Base-by-base conservation (phyloP, 2,329 filamentous ascomycete species). In the Lachnellula suecica region DNA sequence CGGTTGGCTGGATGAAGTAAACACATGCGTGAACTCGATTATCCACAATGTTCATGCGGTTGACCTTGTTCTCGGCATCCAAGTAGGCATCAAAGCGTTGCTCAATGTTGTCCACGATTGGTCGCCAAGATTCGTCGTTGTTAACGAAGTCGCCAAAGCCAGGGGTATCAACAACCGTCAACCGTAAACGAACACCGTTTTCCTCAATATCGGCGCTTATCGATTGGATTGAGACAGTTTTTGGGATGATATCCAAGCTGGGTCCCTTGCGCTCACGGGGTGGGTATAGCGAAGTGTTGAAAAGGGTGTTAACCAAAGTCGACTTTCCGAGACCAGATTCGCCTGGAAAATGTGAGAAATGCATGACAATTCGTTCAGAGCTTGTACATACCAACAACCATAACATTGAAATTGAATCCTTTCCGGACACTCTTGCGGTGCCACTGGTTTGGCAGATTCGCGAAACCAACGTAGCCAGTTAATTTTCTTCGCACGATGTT, bases 331-430 rank as follows among this genome's bases (percentile, higher is more conserved):
- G 85, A 63, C 94, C 94, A 71, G 94, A 99, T 86, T 99, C 94
- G 83, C 94, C 94, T 97, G 63, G 35, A 24, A 25, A 54, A 40
- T 31, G 49, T 65, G 46, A 67, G 60, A 10, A 51, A 10, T n/a
- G n/a, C 22, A 7, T 37, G 27, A 37, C 13, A 11, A 44, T 23
- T 17, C 3, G 10, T 15, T 17, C 4, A 35, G 57, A 44, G 4
- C 22, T 29, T 37, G n/a, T 50, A 87, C 92, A 70, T 81, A 97
- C 94, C 94, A 76, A 99, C 94, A 75, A 99, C 94, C 94, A 99
- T 99, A 65, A 99, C 94, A 72, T 99, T 99, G 83, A 99, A 99
- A 84, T 97, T 99, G 84, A 99, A 99, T 58, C 94, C 94, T 78
- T 99, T 99, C 71, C 94, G 91, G 68, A 99, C 94, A 84, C 92